These are phyloP conservation scores for Amanita molliuscula DNA, from an alignment of 768 basidiomycete genomes.

Conservation along the genomic window DNA sequence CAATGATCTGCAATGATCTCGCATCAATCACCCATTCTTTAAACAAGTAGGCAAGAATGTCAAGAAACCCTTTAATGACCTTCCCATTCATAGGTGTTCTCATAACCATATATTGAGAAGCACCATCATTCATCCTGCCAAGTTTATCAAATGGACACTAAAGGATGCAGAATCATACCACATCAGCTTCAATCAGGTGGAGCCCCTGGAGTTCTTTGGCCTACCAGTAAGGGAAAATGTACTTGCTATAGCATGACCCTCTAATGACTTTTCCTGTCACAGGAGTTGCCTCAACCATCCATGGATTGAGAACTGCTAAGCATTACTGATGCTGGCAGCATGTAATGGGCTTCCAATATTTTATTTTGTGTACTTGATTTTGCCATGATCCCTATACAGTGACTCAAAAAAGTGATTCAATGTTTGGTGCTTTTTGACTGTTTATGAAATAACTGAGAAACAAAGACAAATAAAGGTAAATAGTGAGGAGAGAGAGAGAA, in stretches of 20 bases:
- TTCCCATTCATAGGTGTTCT: too few species aligned
- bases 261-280: constrained; percentile 9
- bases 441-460: too few species aligned
- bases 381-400: constrained; percentile 15
- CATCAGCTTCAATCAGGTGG: constrained; percentile 14
- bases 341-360: constrained; percentile 15
- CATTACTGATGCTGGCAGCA: constrained; percentile 12
- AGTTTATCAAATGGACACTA: constrained; percentile 19
- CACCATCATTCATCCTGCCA: constrained; percentile 19
- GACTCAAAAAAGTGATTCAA: too few species aligned
- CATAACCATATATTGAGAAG: too few species aligned
- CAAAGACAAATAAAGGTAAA: too few species aligned
- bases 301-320: constrained; percentile 17
- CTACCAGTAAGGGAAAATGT: constrained; percentile 9
- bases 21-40: too few species aligned
- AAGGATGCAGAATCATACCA: constrained; percentile 18
- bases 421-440: too few species aligned
- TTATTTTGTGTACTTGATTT: constrained; percentile 16
- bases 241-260: constrained; percentile 3
- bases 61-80: too few species aligned
- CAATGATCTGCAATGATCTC: too few species aligned
- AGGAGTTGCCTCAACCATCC: constrained; percentile 16
- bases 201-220: constrained; percentile 16
- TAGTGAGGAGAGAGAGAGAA: too few species aligned
- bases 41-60: too few species aligned